These are phyloP conservation scores for Suillus clintonianus DNA, from an alignment of 768 basidiomycete species.

Conservation along the genomic window DNA sequence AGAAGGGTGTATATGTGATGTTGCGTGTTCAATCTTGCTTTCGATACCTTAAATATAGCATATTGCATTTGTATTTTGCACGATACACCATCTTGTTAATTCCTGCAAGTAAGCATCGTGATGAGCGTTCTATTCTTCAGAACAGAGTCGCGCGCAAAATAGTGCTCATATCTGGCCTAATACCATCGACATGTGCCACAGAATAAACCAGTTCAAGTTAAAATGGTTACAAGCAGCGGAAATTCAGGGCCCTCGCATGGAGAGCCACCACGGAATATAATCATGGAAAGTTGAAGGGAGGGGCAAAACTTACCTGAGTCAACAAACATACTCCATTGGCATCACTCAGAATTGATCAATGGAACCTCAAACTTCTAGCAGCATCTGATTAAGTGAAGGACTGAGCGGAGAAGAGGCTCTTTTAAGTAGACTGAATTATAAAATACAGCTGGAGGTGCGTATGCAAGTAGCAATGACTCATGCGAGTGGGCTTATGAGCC, in stretches of 20 bases:
- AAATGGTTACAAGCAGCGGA: conserved; percentile 49
- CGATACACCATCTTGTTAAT: neutral
- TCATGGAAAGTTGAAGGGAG: conserved; percentile 36
- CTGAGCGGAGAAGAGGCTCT: conserved; percentile 1
- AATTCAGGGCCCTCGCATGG: conserved; percentile 25
- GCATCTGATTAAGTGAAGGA: neutral
- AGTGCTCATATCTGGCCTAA: conserved; percentile 89
- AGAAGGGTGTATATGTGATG: conserved; percentile 72
- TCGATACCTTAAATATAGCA: neutral
- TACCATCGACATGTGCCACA: conserved; percentile 55
- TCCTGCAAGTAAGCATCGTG: neutral
- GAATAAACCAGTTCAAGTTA: conserved; percentile 50
- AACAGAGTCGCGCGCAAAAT: conserved; percentile 7
- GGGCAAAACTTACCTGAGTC: conserved; percentile 30
- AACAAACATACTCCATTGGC: neutral
- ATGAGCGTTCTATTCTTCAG: neutral
- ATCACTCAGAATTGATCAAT: neutral
- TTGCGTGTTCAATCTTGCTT: neutral
- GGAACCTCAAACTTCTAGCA: neutral
- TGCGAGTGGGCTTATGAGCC: conserved; percentile 93
- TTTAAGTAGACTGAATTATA: conserved; percentile 23
- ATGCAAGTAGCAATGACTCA: conserved; percentile 38
- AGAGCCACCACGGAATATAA: conserved; percentile 70
- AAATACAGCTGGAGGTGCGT: conserved; percentile 24
- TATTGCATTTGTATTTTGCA: neutral